A percentile compares a stretch with the other conserved stretches of the same genome.
phyloP scores from a whole-genome alignment of 352 stramenopile genomes.

The Pythium rhizo-oryzae region DNA sequence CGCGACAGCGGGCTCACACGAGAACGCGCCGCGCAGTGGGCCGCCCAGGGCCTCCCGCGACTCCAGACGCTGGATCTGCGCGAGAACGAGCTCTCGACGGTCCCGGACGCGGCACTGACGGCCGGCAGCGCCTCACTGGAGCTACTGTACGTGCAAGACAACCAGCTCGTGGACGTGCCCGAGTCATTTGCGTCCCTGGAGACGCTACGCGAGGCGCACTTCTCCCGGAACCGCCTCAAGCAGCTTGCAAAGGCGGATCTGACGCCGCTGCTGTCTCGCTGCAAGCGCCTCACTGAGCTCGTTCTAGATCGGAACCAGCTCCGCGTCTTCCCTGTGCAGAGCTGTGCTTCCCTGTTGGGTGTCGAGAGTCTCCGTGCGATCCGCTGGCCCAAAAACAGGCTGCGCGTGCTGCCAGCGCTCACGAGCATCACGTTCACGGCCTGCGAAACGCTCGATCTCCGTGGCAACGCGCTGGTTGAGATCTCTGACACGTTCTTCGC shows the following conservation, averaged over 20 bases:
- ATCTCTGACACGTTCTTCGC: constrained; percentile 50
- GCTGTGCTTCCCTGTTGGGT: not conserved
- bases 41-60: constrained; percentile 1
- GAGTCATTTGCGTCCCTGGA: constrained; percentile 15
- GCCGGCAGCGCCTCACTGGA: constrained; percentile 34
- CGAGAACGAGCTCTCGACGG: constrained; percentile 36
- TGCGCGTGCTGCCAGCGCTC: constrained; percentile 25
- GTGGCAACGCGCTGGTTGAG: constrained; percentile 47
- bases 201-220: constrained; percentile 29
- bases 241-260: constrained; percentile 2
- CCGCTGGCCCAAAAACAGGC: constrained; percentile 29
- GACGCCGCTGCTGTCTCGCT: constrained; percentile 15
- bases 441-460: constrained; percentile 50
- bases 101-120: constrained; percentile 43
- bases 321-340: constrained; percentile 25
- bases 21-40: not conserved
- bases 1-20: not conserved
- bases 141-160: constrained; percentile 43
- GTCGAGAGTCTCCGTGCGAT: constrained; percentile 6
- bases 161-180: constrained; percentile 43
- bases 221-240: constrained; percentile 48
- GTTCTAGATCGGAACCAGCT: constrained; percentile 49
- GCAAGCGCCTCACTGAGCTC: constrained; percentile 24
- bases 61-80: constrained; percentile 25
- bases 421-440: constrained; percentile 23